Evolutionary conservation across 306 rosid genomes (phyloP).

Genomic region (Casuarina glauca): DNA sequence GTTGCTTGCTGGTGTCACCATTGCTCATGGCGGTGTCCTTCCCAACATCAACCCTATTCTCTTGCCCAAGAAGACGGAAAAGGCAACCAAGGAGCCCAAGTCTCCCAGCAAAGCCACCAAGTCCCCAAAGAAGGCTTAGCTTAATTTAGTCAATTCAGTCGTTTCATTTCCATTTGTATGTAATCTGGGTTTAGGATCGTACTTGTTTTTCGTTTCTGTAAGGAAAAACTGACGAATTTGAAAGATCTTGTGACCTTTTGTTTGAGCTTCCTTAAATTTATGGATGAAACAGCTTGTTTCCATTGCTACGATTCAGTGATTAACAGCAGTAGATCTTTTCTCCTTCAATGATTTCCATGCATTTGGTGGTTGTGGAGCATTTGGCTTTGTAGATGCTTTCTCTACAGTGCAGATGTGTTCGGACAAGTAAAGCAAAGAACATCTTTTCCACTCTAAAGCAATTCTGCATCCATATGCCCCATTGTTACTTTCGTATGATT

Average conservation of each 20-base stretch:
- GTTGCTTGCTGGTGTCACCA: conserved; percentile 76
- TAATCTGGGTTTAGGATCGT: conserved; percentile 24
- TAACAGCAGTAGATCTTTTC: background rate
- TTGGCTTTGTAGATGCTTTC: no score
- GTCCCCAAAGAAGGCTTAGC: conserved; percentile 64
- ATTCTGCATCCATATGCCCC: background rate
- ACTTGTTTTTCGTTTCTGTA: conserved; percentile 9
- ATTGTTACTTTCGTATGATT: background rate
- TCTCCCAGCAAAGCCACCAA: conserved; percentile 67
- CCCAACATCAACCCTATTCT: conserved; percentile 82
- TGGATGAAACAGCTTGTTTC: conserved; percentile 34
- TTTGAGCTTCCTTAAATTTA: background rate
- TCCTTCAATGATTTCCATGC: no score
- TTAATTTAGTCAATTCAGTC: conserved; percentile 23
- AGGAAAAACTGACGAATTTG: background rate
- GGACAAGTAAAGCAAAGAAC: background rate
- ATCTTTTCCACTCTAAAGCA: background rate
- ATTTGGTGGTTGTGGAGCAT: background rate
- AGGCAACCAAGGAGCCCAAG: conserved; percentile 48
- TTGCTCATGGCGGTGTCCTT: conserved; percentile 85
- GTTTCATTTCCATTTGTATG: conserved; percentile 31
- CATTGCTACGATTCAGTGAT: background rate
- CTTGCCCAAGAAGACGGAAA: conserved; percentile 67
- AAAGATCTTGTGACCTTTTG: background rate
- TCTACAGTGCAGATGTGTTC: background rate